Evolutionary conservation across 345 rosid genomes (phyloP).

Genomic region (Excoecaria cochinchinensis): DNA sequence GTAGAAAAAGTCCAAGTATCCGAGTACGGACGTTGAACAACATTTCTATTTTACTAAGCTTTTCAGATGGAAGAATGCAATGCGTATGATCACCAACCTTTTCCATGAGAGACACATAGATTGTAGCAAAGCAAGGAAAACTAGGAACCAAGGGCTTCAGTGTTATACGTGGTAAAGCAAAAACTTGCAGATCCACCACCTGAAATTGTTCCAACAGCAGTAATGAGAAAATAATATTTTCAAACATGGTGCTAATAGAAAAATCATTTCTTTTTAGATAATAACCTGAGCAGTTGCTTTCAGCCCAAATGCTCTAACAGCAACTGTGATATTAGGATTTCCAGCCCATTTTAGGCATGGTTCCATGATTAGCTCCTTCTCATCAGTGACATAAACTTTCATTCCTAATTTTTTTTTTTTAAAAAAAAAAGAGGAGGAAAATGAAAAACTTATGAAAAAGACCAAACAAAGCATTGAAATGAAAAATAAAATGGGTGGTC

Average conservation of each 20-base stretch:
- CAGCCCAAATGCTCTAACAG: conserved; percentile 84
- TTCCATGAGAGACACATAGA: conserved; percentile 87
- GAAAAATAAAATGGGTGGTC: neutral
- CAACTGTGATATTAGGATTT: conserved; percentile 75
- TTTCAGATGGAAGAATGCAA: neutral
- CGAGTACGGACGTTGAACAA: neutral
- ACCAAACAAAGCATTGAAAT: conserved; percentile 3
- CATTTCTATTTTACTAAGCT: neutral
- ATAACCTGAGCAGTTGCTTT: conserved; percentile 90
- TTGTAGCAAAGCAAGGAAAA: conserved; percentile 93
- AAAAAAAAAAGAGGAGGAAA: neutral
- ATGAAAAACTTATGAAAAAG: conserved; percentile 1
- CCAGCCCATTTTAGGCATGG: conserved; percentile 92
- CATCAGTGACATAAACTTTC: conserved; percentile 93
- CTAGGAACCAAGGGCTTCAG: conserved; percentile 91
- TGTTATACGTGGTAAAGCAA: conserved; percentile 87
- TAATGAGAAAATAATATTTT: conserved; percentile 20
- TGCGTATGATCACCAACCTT: conserved; percentile 49
- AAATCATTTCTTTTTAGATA: neutral
- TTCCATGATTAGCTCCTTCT: conserved; percentile 96
- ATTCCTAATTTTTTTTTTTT: conserved; percentile 46
- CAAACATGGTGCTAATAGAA: neutral
- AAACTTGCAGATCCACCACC: conserved; percentile 92
- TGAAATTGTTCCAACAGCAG: conserved; percentile 31
- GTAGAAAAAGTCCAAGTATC: neutral